Conservation (phyloP, 2,329 filamentous ascomycete genomes). For the Phyllachora maydis region DNA sequence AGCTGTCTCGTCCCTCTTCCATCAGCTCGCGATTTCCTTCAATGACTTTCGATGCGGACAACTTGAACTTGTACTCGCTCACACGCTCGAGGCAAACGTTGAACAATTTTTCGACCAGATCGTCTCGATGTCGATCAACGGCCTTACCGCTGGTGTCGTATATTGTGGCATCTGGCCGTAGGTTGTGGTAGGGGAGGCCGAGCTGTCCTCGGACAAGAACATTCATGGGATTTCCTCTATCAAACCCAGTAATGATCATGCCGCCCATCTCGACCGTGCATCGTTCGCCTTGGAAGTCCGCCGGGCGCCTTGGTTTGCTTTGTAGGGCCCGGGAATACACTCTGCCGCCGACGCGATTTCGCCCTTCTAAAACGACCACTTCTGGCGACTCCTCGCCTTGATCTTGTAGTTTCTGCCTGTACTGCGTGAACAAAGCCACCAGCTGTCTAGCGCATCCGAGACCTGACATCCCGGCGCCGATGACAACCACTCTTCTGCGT, state of each 20-base stretch:
- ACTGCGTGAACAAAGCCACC: conserved; percentile 67
- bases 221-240: conserved; percentile 85
- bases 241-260: conserved; percentile 95
- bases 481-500: conserved; percentile 59
- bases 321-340: conserved; percentile 65
- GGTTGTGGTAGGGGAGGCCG: conserved; percentile 63
- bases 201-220: conserved; percentile 80
- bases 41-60: no score
- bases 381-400: conserved; percentile 47
- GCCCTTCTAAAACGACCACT: conserved; percentile 69
- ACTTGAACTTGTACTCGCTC: conserved; percentile 73
- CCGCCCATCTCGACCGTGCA: conserved; percentile 92
- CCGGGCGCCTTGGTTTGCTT: conserved; percentile 33
- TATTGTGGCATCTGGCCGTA: conserved; percentile 65
- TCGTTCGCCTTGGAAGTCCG: conserved; percentile 31
- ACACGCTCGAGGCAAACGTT: conserved; percentile 88
- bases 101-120: conserved; percentile 75
- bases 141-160: conserved; percentile 68
- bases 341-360: conserved; percentile 71
- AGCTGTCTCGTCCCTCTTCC: no score
- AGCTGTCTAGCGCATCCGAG: conserved; percentile 82
- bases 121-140: conserved; percentile 61
- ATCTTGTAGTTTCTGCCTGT: conserved; percentile 44
- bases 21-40: no score
- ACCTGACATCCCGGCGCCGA: conserved; percentile 89